phyloP scores from a whole-genome alignment of 495 filamentous ascomycete species.

The Penicillium robsamsonii region DNA sequence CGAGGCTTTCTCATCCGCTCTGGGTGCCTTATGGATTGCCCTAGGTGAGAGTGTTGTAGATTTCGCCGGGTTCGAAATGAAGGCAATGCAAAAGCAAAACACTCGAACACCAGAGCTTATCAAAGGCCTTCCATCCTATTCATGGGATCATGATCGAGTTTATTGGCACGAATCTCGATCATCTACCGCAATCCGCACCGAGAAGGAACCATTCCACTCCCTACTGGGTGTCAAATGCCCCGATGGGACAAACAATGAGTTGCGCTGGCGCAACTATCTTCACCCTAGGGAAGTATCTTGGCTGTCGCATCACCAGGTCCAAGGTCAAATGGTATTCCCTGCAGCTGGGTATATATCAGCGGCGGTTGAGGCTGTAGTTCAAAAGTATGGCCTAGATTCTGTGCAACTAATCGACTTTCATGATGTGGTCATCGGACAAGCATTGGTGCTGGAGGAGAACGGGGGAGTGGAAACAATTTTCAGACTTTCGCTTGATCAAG shows the following conservation, averaged over 20 bases:
- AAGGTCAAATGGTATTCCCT: constrained; percentile 55
- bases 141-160: constrained; percentile 47
- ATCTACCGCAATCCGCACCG: constrained; percentile 22
- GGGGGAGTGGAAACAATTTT: constrained; percentile 47
- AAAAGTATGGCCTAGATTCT: constrained; percentile 14
- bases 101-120: constrained; percentile 14
- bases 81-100: background rate
- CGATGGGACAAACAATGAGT: constrained; percentile 20
- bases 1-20: constrained; percentile 42
- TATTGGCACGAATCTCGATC: constrained; percentile 53
- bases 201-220: constrained; percentile 21
- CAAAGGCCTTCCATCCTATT: constrained; percentile 48
- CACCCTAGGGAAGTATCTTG: constrained; percentile 37
- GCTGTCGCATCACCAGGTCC: constrained; percentile 40
- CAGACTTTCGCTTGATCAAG: constrained; percentile 19
- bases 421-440: constrained; percentile 40
- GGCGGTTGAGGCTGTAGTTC: constrained; percentile 50
- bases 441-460: constrained; percentile 51
- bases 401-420: constrained; percentile 35
- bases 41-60: constrained; percentile 28
- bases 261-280: constrained; percentile 40
- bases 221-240: constrained; percentile 31
- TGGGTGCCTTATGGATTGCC: constrained; percentile 50
- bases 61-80: constrained; percentile 13
- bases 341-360: constrained; percentile 57